Evolutionary conservation across 495 filamentous ascomycete species (phyloP), one percentile per base, ranked within the genome.

Genomic region (Melanomma pulvis-pyrius): DNA sequence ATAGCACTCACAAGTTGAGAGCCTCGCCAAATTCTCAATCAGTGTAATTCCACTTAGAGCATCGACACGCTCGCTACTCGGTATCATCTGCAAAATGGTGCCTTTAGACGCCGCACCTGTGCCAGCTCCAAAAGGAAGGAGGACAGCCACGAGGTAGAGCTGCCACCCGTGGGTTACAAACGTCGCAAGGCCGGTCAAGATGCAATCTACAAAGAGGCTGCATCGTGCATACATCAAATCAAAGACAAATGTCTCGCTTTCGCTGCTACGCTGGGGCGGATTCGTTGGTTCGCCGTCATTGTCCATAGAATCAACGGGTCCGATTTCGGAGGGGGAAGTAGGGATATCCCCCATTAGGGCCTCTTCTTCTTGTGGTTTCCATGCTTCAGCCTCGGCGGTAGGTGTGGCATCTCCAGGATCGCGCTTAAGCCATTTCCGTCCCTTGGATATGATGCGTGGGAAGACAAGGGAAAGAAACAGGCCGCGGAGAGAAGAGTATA

Each of bases 61-160:
- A 61, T 86, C 83, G 1, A 77, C 75, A 25, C 83, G 76, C 57
- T 81, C 73, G 6, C 72, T 72, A 1, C 78, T 66, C 2, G 80
- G 61, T 41, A 82, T 82, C 78, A 86, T 79, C 46, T 83, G 81
- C 17, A 83, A 79, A 74, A 86, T 83, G 30, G 83, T 82, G 19
- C 84, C 84, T 56, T 86, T 86, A 15, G 83, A 81, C 0, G 83
- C 82, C 1, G 83, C 77, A 0, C 82, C 83, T 0, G 83, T 81
- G 0, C 84, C 84, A 0, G 83, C 82, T 0, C 79, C 84, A 29
- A 86, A 79, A 0, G 84, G 84, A 0, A 86, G 56, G 29, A 81
- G 68, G 64, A 73, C 72, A 65, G 74, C 65, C 77, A 82, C 76
- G 6, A 84, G 66, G 62, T 84, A 87, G 19, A 87, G 79, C 60